Conservation (phyloP, 129 eudicot genomes). For the Flaveria trinervia region DNA sequence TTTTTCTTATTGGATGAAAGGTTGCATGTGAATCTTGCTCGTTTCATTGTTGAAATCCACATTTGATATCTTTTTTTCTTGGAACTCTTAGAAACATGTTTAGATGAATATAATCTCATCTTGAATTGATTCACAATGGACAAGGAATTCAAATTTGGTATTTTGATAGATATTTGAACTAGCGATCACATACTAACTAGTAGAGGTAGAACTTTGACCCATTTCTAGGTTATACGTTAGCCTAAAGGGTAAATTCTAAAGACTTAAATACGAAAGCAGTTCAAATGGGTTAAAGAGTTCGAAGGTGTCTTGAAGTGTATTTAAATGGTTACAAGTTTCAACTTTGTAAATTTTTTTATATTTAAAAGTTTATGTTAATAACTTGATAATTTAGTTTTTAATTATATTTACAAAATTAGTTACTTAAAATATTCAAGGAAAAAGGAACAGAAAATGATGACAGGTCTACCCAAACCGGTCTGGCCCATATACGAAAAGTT, state of each 20-base stretch:
- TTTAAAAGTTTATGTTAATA: not conserved
- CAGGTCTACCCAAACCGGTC: not conserved
- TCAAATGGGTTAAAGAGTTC: not conserved
- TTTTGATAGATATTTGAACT: not conserved
- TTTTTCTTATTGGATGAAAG: not conserved
- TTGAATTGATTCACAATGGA: not conserved
- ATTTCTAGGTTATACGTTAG: not conserved
- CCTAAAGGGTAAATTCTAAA: not conserved
- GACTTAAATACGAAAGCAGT: not conserved
- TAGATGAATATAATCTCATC: not conserved
- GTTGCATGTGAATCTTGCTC: not conserved
- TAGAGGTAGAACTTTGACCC: not conserved
- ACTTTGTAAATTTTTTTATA: not conserved
- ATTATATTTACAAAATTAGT: not conserved
- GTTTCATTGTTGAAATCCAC: not conserved
- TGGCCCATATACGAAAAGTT: not conserved
- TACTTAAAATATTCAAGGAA: not conserved
- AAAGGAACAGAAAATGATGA: not conserved
- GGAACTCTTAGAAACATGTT: constrained; percentile 7
- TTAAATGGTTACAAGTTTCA: not conserved
- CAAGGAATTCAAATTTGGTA: not conserved
- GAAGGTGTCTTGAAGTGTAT: not conserved
- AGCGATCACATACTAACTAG: not conserved
- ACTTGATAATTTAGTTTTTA: not conserved
- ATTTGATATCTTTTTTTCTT: not conserved